These are phyloP conservation scores for Cryphonectria radicalis DNA, from an alignment of 2,329 filamentous ascomycete genomes.

Conservation along the genomic window DNA sequence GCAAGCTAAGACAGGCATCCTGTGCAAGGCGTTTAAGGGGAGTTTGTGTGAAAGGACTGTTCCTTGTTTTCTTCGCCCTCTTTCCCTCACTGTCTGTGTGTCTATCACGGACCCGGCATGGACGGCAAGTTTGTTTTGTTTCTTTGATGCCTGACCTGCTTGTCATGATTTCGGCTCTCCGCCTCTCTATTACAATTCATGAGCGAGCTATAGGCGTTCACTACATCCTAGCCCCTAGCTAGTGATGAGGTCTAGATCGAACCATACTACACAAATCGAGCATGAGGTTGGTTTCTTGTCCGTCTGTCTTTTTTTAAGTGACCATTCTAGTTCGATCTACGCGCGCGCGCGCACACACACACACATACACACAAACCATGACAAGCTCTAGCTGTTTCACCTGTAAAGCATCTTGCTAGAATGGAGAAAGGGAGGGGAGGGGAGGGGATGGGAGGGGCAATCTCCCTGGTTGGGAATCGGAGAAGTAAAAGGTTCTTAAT, in stretches of 20 bases:
- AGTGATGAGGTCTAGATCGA: background rate
- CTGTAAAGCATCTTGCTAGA: no score
- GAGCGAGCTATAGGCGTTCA: background rate
- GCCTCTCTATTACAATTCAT: background rate
- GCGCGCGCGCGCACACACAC: no score
- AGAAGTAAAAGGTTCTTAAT: no score
- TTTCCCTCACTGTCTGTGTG: no score
- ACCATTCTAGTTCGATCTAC: no score
- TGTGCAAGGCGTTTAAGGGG: constrained; percentile 18
- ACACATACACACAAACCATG: no score
- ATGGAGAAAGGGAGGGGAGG: no score
- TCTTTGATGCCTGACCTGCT: background rate
- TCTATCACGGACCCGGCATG: background rate
- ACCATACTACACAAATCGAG: background rate
- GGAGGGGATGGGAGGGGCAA: no score
- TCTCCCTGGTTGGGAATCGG: no score
- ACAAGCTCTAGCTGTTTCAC: no score
- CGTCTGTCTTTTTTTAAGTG: no score
- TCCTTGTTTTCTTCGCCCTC: background rate
- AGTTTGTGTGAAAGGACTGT: background rate
- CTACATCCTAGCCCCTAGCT: background rate
- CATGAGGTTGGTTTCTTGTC: background rate
- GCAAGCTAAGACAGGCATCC: background rate
- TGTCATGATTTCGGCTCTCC: background rate
- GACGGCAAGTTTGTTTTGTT: background rate